Evolutionary conservation across 1,139 yeast species (phyloP).

Genomic region (Taphrina betulina): DNA sequence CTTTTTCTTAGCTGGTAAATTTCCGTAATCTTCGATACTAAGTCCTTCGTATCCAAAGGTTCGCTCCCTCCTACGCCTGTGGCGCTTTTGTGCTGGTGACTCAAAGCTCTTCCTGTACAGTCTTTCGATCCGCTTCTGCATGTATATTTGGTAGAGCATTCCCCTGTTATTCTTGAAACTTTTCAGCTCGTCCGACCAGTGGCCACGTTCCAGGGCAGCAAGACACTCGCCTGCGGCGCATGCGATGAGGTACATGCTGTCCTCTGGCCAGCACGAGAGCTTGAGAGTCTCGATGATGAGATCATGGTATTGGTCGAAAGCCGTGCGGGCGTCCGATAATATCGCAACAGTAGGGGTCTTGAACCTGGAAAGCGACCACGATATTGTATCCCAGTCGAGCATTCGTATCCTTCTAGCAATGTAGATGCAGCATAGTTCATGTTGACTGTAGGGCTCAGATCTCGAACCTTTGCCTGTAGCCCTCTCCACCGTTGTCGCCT

Average conservation of each 20-base stretch:
- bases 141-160: conserved; percentile 11
- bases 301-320: conserved; percentile 24
- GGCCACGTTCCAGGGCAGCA: conserved; percentile 25
- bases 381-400: conserved; percentile 30
- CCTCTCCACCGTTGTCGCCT: conserved; percentile 1
- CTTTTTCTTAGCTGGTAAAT: conserved; percentile 15
- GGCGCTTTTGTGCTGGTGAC: not conserved
- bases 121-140: conserved; percentile 20
- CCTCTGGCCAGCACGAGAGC: conserved; percentile 30
- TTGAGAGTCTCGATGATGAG: conserved; percentile 19
- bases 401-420: conserved; percentile 23
- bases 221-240: conserved; percentile 22
- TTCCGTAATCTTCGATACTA: conserved; percentile 22
- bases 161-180: conserved; percentile 16
- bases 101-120: conserved; percentile 10
- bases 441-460: conserved; percentile 22
- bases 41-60: conserved; percentile 21
- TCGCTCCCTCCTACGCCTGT: conserved; percentile 16
- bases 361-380: conserved; percentile 29
- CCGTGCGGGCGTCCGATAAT: conserved; percentile 12
- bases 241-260: conserved; percentile 27
- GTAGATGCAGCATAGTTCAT: conserved; percentile 23
- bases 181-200: conserved; percentile 24
- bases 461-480: conserved; percentile 11
- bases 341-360: conserved; percentile 27